Evolutionary conservation across 2,329 filamentous ascomycete species (phyloP), one percentile per base, ranked within the genome.

Genomic region (Microthyrium microscopicum): DNA sequence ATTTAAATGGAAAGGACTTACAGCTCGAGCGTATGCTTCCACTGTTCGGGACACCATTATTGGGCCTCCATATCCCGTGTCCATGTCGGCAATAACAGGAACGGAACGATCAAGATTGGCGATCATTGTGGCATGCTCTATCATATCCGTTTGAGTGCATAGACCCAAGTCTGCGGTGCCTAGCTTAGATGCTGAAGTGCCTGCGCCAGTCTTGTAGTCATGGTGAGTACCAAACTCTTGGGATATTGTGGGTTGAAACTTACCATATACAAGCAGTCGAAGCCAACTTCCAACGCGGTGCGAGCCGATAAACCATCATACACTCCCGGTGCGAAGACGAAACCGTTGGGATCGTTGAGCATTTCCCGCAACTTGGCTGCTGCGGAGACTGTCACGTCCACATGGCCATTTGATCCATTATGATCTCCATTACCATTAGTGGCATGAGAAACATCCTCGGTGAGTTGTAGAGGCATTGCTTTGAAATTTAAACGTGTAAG

Each of bases 261-360:
- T 45, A 64, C 61, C 62, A 67, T 66, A 43, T 66, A 67, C 39
- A 67, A 46, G 6, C 57, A 56, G 36, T 62, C 55, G 37, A 64
- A 66, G 21, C 62, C 62, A 5, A 58, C 50, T 20, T 57, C 52
- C 19, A 66, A 53, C 18, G 63, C 63, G 12, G 63, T 55, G 18
- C 59, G 56, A 22, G 62, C 61, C 5, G 61, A 62, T 15, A 66
- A 43, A 9, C 62, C 62, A 48, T 66, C 62, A 36, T 63, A 65
- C n/a, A 66, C 60, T 9, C 62, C 61, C 3, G 62, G 62, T 20
- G 54, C 57, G 19, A 58, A 47, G 20, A 65, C 54, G 26, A 66
- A 49, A 3, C 50, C 43, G 18, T 38, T 26, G 5, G 36, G 33
- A 20, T 43, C 36, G 15, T 31, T 26, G 20, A 47, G 35, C 33